Evolutionary conservation across 1,284 basidiomycete species (phyloP), one percentile per base, ranked within the genome.

Genomic region (Filobasidium uniguttulatum): DNA sequence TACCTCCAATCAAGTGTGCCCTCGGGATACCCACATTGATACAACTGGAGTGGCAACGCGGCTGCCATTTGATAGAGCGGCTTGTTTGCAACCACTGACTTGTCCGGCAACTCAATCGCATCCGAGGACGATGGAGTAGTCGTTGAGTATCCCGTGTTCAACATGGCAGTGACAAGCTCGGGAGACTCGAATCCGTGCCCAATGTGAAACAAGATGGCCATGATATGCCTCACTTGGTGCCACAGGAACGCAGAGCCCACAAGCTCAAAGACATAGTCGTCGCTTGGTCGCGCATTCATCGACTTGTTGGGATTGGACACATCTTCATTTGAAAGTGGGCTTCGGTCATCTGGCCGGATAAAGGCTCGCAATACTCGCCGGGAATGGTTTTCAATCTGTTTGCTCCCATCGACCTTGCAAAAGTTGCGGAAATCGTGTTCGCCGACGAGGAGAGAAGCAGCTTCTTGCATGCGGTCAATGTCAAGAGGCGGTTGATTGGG

Each of bases 371-470:
- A 30, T 8, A 69, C 64, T 4, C 59, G 50, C 5, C 67, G 56
- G 17, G 46, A 44, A 55, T 70, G 66, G 53, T 79, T 77, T 20
- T 82, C 81, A 56, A 97, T 84, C 70, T 97, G 93, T 67, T 98
- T 98, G 52, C 78, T 77, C 0, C 88, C 78, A 65, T 98, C 93
- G n/a, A 97, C 69, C 66, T 90, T 93, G 74, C 88, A 96, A 40
- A 97, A 74, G 63, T 98, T 97, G 5, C 91, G 78, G 63, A 96
- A 97, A 70, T 99, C 94, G 70, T 97, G 89, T 57, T 86, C 82
- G 37, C 93, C 94, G 10, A 90, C 64, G 29, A 98, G 73, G 1
- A 76, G 70, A 1, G 70, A 55, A 0, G 88, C 86, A 0, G 80
- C 91, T 34, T 78, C 73, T 53, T 76, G 75, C 91, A 98, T 98